Conservation (phyloP, 2,329 filamentous ascomycete species). For the Didymella exigua region DNA sequence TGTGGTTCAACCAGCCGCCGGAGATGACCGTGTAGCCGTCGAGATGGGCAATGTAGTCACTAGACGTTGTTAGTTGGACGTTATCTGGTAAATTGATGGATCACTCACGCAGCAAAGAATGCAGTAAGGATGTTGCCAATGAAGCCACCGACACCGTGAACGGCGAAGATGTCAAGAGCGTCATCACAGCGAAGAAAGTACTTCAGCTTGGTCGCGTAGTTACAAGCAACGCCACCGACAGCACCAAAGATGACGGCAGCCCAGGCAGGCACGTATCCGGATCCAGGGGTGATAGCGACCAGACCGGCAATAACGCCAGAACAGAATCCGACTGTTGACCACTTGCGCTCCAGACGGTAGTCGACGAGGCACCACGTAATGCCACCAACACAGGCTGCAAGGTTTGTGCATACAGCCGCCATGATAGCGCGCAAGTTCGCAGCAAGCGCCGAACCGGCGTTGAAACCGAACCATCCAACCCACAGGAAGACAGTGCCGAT, state of each 20-base stretch:
- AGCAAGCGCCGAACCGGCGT: slow-evolving; percentile 79
- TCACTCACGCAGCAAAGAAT: slow-evolving; percentile 74
- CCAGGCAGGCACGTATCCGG: slow-evolving; percentile 85
- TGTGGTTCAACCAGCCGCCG: slow-evolving; percentile 81
- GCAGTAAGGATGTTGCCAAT: slow-evolving; percentile 65
- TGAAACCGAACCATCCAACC: slow-evolving; percentile 97
- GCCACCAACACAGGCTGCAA: slow-evolving; percentile 82
- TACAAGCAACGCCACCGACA: slow-evolving; percentile 76
- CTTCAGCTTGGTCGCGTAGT: slow-evolving; percentile 91
- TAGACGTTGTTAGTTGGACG: slow-evolving; percentile 24
- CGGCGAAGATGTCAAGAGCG: slow-evolving; percentile 75
- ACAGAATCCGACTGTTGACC: slow-evolving; percentile 92
- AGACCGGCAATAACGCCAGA: slow-evolving; percentile 86
- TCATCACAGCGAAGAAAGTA: slow-evolving; percentile 82
- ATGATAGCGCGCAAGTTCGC: slow-evolving; percentile 86
- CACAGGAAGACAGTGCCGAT: slow-evolving; percentile 92
- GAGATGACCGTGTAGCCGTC: slow-evolving; percentile 71
- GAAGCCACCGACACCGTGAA: slow-evolving; percentile 65
- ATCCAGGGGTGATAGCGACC: slow-evolving; percentile 86
- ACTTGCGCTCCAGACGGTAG: slow-evolving; percentile 87
- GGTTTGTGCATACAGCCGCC: slow-evolving; percentile 84
- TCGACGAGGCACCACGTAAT: slow-evolving; percentile 90
- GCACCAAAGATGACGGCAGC: slow-evolving; percentile 79
- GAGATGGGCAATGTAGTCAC: slow-evolving; percentile 79
- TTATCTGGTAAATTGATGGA: too few relatives aligned